These are phyloP conservation scores for Neurospora intermedia DNA, from an alignment of 495 filamentous ascomycete species.

Conservation along the genomic window DNA sequence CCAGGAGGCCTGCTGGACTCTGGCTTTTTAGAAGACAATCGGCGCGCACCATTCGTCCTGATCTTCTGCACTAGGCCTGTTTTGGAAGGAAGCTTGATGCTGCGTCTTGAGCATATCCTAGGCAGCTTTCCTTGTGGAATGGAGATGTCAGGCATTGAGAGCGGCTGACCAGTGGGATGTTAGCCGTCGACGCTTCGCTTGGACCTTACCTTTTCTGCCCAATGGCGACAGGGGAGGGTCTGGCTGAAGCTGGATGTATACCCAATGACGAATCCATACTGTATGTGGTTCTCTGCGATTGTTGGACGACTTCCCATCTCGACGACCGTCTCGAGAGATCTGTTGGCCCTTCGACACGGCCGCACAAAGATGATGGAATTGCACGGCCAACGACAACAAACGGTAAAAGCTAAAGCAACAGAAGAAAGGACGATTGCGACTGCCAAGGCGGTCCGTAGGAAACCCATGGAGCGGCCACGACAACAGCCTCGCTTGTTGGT, in stretches of 20 bases:
- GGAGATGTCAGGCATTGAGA: conserved; percentile 7
- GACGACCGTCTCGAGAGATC: background rate
- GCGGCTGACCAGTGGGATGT: conserved; percentile 20
- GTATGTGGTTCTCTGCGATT: conserved; percentile 9
- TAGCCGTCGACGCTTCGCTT: conserved; percentile 17
- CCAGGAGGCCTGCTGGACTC: background rate
- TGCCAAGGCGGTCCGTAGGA: background rate
- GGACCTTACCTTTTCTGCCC: conserved; percentile 29
- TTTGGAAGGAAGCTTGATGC: conserved; percentile 7
- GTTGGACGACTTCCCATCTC: conserved; percentile 23
- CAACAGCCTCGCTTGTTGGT: background rate
- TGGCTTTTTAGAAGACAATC: background rate
- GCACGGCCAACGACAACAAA: background rate
- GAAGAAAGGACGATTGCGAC: background rate
- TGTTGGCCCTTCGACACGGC: background rate
- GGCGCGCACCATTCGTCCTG: background rate
- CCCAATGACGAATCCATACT: conserved; percentile 24
- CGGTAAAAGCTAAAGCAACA: background rate
- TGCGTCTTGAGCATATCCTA: conserved; percentile 5
- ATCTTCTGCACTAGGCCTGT: conserved; percentile 12
- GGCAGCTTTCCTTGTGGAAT: conserved; percentile 5
- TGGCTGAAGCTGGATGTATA: conserved; percentile 27
- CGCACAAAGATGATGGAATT: background rate
- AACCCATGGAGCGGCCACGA: background rate
- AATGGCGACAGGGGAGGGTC: conserved; percentile 28